Evolutionary conservation across 306 rosid genomes (phyloP).

Genomic region (Arachis stenosperma): DNA sequence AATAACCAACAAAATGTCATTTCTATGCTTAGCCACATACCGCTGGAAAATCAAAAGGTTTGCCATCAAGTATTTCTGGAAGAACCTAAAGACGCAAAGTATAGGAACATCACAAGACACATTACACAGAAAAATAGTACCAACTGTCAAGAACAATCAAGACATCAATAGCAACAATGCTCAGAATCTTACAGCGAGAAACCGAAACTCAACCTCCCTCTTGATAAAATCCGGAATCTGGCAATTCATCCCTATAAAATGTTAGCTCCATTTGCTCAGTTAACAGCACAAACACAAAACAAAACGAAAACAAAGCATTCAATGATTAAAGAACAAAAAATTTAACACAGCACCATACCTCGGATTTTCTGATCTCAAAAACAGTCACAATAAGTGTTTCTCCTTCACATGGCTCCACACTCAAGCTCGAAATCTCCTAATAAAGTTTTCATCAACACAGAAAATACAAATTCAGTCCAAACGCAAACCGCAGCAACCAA

Average conservation of each 20-base stretch:
- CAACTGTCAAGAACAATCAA: neutral
- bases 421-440: conserved; percentile 92
- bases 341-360: conserved; percentile 49
- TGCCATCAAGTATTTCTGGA: conserved; percentile 76
- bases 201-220: conserved; percentile 93
- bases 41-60: conserved; percentile 58
- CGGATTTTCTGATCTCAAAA: conserved; percentile 78
- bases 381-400: conserved; percentile 78
- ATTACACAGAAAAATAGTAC: neutral
- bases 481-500: neutral
- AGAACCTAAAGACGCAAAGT: conserved; percentile 55
- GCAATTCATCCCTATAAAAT: conserved; percentile 17
- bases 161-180: neutral
- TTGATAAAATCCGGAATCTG: conserved; percentile 87
- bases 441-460: conserved; percentile 25
- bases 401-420: conserved; percentile 79
- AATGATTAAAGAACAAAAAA: conserved; percentile 17
- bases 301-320: neutral
- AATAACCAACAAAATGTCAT: conserved; percentile 19
- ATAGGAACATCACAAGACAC: conserved; percentile 24
- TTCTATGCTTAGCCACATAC: conserved; percentile 46
- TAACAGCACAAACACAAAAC: conserved; percentile 9
- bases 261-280: conserved; percentile 27
- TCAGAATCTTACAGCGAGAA: conserved; percentile 70
- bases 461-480: neutral